These are phyloP conservation scores for Zanthoxylum bungeanum DNA, from an alignment of 345 rosid genomes.

Conservation along the genomic window DNA sequence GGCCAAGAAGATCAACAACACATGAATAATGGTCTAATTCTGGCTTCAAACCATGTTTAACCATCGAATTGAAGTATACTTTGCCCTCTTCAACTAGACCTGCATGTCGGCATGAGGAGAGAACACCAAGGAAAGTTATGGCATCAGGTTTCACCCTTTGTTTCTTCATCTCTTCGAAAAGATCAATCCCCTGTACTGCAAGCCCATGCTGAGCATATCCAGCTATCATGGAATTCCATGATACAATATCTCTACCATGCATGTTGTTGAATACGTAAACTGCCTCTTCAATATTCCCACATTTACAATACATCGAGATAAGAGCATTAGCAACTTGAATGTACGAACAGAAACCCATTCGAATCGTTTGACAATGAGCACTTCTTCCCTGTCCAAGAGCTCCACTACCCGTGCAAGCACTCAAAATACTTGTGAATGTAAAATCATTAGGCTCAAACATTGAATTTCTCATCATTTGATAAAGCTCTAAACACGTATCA, in stretches of 20 bases:
- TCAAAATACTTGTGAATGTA: slow-evolving; percentile 70
- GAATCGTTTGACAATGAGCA: slow-evolving; percentile 66
- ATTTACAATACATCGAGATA: slow-evolving; percentile 81
- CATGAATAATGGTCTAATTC: slow-evolving; percentile 78
- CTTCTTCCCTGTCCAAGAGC: slow-evolving; percentile 80
- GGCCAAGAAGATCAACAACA: slow-evolving; percentile 88
- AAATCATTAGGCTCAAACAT: slow-evolving; percentile 61
- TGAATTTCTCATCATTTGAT: slow-evolving; percentile 58
- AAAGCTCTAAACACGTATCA: slow-evolving; percentile 56
- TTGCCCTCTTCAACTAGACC: slow-evolving; percentile 69
- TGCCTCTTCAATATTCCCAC: slow-evolving; percentile 63
- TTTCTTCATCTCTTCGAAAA: slow-evolving; percentile 61
- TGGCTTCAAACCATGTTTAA: slow-evolving; percentile 48
- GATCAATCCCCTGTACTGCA: slow-evolving; percentile 49
- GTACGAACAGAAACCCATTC: slow-evolving; percentile 57
- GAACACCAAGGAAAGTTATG: slow-evolving; percentile 75
- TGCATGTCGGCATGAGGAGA: slow-evolving; percentile 84
- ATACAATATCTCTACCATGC: slow-evolving; percentile 51
- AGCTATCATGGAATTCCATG: slow-evolving; percentile 96
- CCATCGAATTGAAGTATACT: slow-evolving; percentile 57
- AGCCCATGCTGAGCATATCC: slow-evolving; percentile 88
- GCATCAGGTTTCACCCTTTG: slow-evolving; percentile 51
- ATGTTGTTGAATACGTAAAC: slow-evolving; percentile 39
- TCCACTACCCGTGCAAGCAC: slow-evolving; percentile 79
- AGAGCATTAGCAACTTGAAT: slow-evolving; percentile 69